phyloP scores from a whole-genome alignment of 2,329 filamentous ascomycete species.

The Fusarium fujikuroi region DNA sequence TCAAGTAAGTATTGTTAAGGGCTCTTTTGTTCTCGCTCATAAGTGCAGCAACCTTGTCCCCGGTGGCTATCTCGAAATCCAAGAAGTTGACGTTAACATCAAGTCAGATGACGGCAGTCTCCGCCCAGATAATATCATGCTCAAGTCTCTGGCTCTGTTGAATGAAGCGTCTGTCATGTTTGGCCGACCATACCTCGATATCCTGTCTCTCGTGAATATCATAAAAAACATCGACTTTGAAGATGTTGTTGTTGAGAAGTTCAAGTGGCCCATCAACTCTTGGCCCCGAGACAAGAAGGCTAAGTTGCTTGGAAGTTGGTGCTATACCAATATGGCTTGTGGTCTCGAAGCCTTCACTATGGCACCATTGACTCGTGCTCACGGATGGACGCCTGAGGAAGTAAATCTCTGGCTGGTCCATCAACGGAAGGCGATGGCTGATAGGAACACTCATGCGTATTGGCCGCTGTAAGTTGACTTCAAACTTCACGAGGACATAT shows the following conservation, averaged over 20 bases:
- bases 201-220: conserved; percentile 18
- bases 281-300: conserved; percentile 31
- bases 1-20: neutral
- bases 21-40: neutral
- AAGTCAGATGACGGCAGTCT: conserved; percentile 37
- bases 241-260: conserved; percentile 21
- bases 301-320: conserved; percentile 34
- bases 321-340: conserved; percentile 13
- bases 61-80: conserved; percentile 33
- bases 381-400: conserved; percentile 23
- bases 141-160: conserved; percentile 33
- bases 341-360: conserved; percentile 36
- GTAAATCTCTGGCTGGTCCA: conserved; percentile 22
- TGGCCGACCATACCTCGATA: conserved; percentile 25
- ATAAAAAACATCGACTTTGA: conserved; percentile 36
- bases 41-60: conserved; percentile 27
- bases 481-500: neutral
- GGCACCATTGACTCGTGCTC: conserved; percentile 27
- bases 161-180: conserved; percentile 41
- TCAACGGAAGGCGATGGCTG: conserved; percentile 22
- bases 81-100: conserved; percentile 25
- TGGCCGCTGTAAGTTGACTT: conserved; percentile 23
- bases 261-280: conserved; percentile 36
- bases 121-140: conserved; percentile 24
- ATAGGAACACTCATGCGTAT: conserved; percentile 16